A percentile compares a stretch with the other conserved stretches of the same genome.
phyloP scores from a whole-genome alignment of 2,329 filamentous ascomycete species.

The Fusarium goolgardi region DNA sequence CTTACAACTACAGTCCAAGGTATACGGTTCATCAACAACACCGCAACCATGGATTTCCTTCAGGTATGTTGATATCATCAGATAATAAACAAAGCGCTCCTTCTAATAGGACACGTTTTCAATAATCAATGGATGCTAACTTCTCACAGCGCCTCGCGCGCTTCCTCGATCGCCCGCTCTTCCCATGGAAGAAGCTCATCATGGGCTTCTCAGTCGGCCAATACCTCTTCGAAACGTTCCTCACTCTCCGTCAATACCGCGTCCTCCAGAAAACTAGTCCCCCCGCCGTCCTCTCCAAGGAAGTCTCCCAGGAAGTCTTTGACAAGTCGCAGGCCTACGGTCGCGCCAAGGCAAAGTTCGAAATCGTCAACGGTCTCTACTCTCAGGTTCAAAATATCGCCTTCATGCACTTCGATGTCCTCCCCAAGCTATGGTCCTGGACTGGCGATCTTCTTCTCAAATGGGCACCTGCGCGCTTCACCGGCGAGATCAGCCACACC shows the following conservation, averaged over 20 bases:
- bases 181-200: constrained; percentile 98
- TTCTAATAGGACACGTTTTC: background rate
- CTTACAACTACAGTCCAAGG: constrained; percentile 40
- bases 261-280: constrained; percentile 82
- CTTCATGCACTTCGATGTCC: constrained; percentile 89
- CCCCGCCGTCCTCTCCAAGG: constrained; percentile 86
- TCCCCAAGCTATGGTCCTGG: constrained; percentile 89
- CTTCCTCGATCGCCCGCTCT: constrained; percentile 88
- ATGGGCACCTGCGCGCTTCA: constrained; percentile 81
- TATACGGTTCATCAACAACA: constrained; percentile 38
- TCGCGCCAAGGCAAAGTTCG: constrained; percentile 92
- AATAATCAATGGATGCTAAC: constrained; percentile 29
- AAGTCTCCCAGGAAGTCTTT: constrained; percentile 89
- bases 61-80: constrained; percentile 51
- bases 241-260: constrained; percentile 89
- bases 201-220: constrained; percentile 94
- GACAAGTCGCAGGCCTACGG: constrained; percentile 97
- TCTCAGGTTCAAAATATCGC: constrained; percentile 88
- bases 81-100: background rate
- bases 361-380: constrained; percentile 83
- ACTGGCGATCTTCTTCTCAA: constrained; percentile 79
- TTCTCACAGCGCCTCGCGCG: constrained; percentile 74
- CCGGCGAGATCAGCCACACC: constrained; percentile 92
- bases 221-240: constrained; percentile 88
- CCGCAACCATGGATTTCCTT: constrained; percentile 59